Base-by-base conservation (phyloP, 2,329 filamentous ascomycete species). In the Teratosphaeria nubilosa region DNA sequence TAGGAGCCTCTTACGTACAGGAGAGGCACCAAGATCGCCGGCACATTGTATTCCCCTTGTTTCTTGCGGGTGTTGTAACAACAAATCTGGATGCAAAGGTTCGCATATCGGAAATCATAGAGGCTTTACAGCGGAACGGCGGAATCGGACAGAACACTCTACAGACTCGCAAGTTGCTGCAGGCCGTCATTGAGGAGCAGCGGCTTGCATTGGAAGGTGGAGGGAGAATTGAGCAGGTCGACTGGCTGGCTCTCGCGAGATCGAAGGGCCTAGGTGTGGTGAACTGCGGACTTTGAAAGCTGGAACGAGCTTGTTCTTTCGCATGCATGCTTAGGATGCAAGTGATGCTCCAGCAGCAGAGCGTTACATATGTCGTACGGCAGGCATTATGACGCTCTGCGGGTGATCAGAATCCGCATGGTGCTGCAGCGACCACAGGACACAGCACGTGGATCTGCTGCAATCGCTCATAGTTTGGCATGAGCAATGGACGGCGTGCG, bases 1-100 rank as follows among this genome's bases (percentile, higher is more conserved):
- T 78, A 14, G 75, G 76, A 5, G 69, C 73, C 31, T 68, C 70
- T 10, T 74, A 78, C 1, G 65, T 77, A 4, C 69, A 71, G 20
- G 67, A 68, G 2, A 69, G 70, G 4, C 72, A 73, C 11, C 70
- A 73, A 14, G 73, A 78, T 51, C 72, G 74, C 16, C 73, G 77
- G 24, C 78, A 78, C 58, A 65, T 79, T 4, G 72, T 80, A 2
- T 82, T 83, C 60, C 80, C 81, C 0, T 62, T 82, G 0, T 82
- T 83, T 64, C 75, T 83, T 59, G 78, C 80, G 0, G 81, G 80
- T 3, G 73, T 77, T 20, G 75, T 76, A 11, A 69, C 73, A 1
- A 69, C 65, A 0, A 71, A 75, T 25, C 69, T 69, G 9, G 70
- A 70, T 5, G 71, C 76, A 22, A 79, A 82, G 64, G 70, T 72